Evolutionary conservation across 2,329 filamentous ascomycete genomes (phyloP).

Genomic region (Colletotrichum chlorophyti): DNA sequence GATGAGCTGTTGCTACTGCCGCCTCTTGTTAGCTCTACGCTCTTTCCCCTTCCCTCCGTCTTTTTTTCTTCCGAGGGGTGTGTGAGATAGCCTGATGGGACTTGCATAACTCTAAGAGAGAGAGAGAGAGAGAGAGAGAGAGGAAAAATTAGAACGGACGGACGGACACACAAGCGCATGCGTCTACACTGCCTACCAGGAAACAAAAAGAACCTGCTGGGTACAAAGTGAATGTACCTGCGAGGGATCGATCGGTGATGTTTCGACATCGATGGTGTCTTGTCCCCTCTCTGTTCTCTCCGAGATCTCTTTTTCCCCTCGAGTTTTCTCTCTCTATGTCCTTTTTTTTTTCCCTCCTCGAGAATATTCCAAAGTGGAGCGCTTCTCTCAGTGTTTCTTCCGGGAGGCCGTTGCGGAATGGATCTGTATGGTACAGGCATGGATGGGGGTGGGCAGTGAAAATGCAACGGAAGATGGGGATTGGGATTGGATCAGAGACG

Average conservation of each 20-base stretch:
- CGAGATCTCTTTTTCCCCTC: neutral
- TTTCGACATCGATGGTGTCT: too few relatives aligned
- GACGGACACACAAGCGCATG: neutral
- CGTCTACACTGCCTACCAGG: too few relatives aligned
- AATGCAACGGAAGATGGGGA: neutral
- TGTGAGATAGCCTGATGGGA: too few relatives aligned
- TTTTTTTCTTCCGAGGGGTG: too few relatives aligned
- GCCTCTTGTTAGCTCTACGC: too few relatives aligned
- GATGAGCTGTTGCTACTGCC: too few relatives aligned
- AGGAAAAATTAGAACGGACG: neutral
- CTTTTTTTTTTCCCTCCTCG: constrained; percentile 16
- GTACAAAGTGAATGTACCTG: constrained; percentile 11
- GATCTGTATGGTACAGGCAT: neutral
- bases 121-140: neutral
- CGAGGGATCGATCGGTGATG: constrained; percentile 22
- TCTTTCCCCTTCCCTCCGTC: too few relatives aligned
- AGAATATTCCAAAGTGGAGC: constrained; percentile 26
- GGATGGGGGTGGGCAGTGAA: neutral
- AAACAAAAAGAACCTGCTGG: neutral
- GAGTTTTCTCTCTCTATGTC: neutral
- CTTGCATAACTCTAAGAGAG: too few relatives aligned
- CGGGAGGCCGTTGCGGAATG: neutral
- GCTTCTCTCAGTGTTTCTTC: neutral
- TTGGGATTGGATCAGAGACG: neutral
- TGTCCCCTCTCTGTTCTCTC: too few relatives aligned